phyloP scores from a whole-genome alignment of 345 rosid genomes.

The Eutrema yunnanense region DNA sequence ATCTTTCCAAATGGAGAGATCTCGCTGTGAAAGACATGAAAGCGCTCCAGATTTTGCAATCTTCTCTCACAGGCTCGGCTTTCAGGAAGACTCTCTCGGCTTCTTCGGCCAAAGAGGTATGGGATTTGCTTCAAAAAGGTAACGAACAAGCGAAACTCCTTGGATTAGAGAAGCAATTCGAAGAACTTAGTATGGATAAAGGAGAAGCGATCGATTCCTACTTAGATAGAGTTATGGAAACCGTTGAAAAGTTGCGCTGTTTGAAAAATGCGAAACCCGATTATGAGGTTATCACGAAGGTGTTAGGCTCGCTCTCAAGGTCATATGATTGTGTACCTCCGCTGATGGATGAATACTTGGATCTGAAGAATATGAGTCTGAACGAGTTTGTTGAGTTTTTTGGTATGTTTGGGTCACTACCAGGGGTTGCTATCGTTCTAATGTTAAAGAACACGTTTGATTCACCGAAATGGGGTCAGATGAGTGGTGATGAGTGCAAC shows the following conservation, averaged over 20 bases:
- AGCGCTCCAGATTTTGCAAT: conserved; percentile 5
- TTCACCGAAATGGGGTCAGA: no score
- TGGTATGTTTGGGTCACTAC: no score
- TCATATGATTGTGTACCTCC: not conserved
- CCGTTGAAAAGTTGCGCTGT: not conserved
- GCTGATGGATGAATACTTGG: not conserved
- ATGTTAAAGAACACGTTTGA: no score
- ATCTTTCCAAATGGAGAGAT: not conserved
- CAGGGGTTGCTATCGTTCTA: no score
- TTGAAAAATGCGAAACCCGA: not conserved
- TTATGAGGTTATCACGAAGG: not conserved
- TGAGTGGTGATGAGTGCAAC: no score
- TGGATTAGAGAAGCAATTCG: not conserved
- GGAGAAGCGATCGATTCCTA: not conserved
- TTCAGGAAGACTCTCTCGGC: not conserved
- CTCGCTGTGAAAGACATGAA: not conserved
- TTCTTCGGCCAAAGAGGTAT: conserved; percentile 2
- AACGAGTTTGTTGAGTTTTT: no score
- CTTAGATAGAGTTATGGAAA: not conserved
- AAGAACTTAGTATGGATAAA: not conserved
- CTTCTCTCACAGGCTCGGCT: not conserved
- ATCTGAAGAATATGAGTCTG: no score
- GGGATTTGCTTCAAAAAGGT: not conserved
- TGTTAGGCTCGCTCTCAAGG: not conserved
- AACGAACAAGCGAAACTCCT: not conserved